Evolutionary conservation across 116 monocot species (phyloP).

Genomic region (Posidonia oceanica): DNA sequence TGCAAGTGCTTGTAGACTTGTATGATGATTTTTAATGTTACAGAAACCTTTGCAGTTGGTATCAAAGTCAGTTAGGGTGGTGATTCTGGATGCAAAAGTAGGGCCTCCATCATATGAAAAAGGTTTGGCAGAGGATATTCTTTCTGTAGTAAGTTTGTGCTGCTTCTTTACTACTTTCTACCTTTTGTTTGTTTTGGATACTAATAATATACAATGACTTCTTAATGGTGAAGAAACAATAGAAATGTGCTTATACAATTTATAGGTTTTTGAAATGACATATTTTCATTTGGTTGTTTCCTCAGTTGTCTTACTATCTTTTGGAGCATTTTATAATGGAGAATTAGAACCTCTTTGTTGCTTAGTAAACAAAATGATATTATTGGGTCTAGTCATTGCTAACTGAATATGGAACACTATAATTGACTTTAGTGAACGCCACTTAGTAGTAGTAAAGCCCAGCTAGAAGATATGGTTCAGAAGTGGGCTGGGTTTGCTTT

Average conservation of each 20-base stretch:
- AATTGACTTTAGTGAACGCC: too few species aligned
- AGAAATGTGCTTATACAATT: not conserved
- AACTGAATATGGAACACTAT: too few species aligned
- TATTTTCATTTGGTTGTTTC: too few species aligned
- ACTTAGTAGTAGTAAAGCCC: too few species aligned
- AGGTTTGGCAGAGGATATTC: constrained; percentile 55
- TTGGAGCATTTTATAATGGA: too few species aligned
- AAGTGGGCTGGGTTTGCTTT: too few species aligned
- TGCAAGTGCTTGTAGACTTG: not conserved
- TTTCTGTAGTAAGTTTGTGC: constrained; percentile 58
- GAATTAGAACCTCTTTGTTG: too few species aligned
- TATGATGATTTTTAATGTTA: not conserved
- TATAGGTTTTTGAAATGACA: too few species aligned
- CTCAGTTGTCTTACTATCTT: too few species aligned
- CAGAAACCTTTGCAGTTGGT: constrained; percentile 41
- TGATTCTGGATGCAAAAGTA: constrained; percentile 92
- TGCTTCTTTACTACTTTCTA: not conserved
- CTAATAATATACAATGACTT: not conserved
- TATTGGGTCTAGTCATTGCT: too few species aligned
- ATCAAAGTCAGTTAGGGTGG: constrained; percentile 62
- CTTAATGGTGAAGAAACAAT: not conserved
- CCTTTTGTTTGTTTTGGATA: not conserved
- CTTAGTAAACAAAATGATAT: too few species aligned
- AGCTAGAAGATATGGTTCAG: too few species aligned
- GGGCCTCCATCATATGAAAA: constrained; percentile 86